These are phyloP conservation scores for Chloris gayana DNA, from an alignment of 176 grass and related monocot species.

Conservation along the genomic window DNA sequence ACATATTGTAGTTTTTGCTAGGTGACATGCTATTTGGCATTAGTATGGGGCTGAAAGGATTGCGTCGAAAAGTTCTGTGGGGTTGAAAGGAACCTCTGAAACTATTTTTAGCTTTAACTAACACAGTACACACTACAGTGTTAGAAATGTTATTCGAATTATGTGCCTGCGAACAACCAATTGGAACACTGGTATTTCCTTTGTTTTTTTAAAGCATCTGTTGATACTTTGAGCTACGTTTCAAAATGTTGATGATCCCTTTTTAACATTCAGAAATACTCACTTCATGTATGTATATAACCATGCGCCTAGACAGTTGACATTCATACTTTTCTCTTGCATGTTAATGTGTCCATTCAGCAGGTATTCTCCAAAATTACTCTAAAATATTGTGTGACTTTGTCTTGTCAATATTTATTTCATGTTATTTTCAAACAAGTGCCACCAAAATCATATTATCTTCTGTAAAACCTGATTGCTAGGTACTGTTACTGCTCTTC, in stretches of 20 bases:
- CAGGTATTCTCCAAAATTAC: slow-evolving; percentile 9
- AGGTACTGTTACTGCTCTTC: slow-evolving; percentile 90
- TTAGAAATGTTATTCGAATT: neutral
- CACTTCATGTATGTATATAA: slow-evolving; percentile 8
- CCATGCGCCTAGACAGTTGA: neutral
- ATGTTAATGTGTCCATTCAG: slow-evolving; percentile 2
- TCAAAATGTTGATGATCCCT: neutral
- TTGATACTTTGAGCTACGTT: slow-evolving; percentile 12
- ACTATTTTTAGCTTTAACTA: neutral
- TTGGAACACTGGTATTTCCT: neutral
- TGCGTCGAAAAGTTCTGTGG: neutral
- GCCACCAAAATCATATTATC: slow-evolving; percentile 43
- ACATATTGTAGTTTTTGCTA: slow-evolving; percentile 4
- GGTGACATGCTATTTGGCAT: neutral
- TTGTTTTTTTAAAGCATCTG: neutral
- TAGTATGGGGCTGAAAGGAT: slow-evolving; percentile 3
- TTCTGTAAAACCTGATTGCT: slow-evolving; percentile 44
- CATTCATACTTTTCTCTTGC: slow-evolving; percentile 22
- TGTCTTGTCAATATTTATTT: slow-evolving; percentile 30
- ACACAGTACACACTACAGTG: neutral
- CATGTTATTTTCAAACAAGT: slow-evolving; percentile 23
- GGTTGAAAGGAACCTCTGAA: slow-evolving; percentile 1
- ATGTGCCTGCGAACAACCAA: slow-evolving; percentile 2
- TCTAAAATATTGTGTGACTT: slow-evolving; percentile 7
- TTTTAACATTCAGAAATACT: neutral